Conservation (phyloP, 75 land plant genomes). For the Picea glauca region DNA sequence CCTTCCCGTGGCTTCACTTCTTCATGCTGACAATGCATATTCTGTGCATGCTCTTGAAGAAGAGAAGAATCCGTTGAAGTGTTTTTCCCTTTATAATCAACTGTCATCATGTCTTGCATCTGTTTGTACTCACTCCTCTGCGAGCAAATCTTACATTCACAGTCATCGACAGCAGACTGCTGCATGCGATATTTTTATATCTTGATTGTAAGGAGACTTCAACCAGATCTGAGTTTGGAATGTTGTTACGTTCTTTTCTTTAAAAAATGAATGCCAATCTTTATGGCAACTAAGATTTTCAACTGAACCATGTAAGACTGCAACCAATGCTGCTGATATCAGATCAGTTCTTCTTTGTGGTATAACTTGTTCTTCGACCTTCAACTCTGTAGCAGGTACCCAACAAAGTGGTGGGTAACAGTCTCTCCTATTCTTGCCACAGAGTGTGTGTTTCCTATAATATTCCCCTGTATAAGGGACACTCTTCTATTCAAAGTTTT, state of each 20-base stretch:
- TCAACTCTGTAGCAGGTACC: no score
- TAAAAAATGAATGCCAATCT: slow-evolving; percentile 75
- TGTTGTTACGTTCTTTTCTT: slow-evolving; percentile 9
- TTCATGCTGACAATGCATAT: slow-evolving; percentile 7
- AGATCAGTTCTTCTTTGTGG: slow-evolving; percentile 63
- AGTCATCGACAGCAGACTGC: slow-evolving; percentile 64
- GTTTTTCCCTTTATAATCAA: slow-evolving; percentile 65
- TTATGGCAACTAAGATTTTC: slow-evolving; percentile 76
- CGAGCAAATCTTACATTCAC: slow-evolving; percentile 86
- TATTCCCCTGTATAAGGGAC: no score
- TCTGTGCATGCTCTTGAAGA: slow-evolving; percentile 6
- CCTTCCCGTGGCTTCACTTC: slow-evolving; percentile 1
- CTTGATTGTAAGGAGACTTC: slow-evolving; percentile 63
- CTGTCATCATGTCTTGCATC: slow-evolving; percentile 75
- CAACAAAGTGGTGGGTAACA: no score
- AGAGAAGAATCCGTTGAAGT: slow-evolving; percentile 20
- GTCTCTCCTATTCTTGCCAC: no score
- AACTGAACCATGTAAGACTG: slow-evolving; percentile 58
- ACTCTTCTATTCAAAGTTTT: no score
- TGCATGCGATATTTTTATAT: slow-evolving; percentile 60
- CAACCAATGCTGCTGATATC: slow-evolving; percentile 33
- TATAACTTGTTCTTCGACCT: background rate
- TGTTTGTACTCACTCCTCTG: slow-evolving; percentile 64
- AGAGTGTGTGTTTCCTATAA: no score
- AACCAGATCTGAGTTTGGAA: slow-evolving; percentile 39